Percentiles rank a stretch among this genome's conserved stretches.
These are phyloP conservation scores for Sarcocystis neurona DNA, from an alignment of 169 alveolate genomes.

Conservation along the genomic window DNA sequence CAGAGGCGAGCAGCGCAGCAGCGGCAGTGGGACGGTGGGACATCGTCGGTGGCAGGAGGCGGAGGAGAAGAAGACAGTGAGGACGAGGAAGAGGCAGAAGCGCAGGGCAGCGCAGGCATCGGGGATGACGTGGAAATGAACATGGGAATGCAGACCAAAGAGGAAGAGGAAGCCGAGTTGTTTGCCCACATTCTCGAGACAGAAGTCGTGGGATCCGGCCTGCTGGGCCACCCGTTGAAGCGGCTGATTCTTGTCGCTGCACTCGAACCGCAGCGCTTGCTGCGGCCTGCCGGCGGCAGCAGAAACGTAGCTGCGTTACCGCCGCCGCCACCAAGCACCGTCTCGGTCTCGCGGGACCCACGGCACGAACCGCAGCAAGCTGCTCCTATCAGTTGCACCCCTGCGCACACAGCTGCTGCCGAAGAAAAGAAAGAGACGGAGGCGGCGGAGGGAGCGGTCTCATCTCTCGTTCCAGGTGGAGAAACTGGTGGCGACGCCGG, in stretches of 20 bases:
- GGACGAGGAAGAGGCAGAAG: not conserved
- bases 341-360: no score
- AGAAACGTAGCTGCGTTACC: no score
- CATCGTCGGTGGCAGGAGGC: not conserved
- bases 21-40: not conserved
- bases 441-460: no score
- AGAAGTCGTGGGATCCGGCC: slow-evolving; percentile 10
- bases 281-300: no score
- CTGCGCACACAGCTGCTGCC: no score
- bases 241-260: slow-evolving; percentile 45
- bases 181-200: slow-evolving; percentile 5
- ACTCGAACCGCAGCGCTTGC: slow-evolving; percentile 26
- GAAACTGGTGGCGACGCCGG: no score
- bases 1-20: not conserved
- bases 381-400: no score
- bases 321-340: no score
- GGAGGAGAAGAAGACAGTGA: not conserved
- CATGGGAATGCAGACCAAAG: slow-evolving; percentile 37
- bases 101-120: not conserved
- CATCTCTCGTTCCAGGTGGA: no score
- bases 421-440: no score
- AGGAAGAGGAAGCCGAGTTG: slow-evolving; percentile 36
- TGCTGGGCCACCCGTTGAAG: slow-evolving; percentile 28
- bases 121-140: slow-evolving; percentile 11
- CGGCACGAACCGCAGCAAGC: no score